Evolutionary conservation across 352 stramenopile species (phyloP).

Genomic region (Pseudoperonospora humuli): DNA sequence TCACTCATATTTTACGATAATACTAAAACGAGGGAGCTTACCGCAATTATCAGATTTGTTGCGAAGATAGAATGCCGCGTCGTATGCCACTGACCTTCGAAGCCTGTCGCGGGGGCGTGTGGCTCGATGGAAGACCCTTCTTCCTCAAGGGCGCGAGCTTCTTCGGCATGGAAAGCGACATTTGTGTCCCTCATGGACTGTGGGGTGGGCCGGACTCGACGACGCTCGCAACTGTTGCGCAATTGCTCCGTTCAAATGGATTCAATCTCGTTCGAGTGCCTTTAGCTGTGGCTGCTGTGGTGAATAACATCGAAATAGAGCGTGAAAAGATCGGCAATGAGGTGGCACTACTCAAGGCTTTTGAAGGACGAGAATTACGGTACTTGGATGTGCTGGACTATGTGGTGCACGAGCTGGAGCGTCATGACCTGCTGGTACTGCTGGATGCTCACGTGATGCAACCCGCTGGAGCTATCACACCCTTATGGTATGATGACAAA

Average conservation of each 20-base stretch:
- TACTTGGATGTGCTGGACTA: conserved; percentile 56
- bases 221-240: conserved; percentile 29
- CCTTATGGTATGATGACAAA: conserved; percentile 36
- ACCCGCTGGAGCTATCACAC: conserved; percentile 24
- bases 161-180: conserved; percentile 61
- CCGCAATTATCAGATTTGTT: conserved; percentile 15
- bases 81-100: conserved; percentile 21
- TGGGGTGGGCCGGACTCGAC: conserved; percentile 51
- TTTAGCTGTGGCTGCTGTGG: conserved; percentile 36
- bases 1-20: background rate
- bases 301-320: conserved; percentile 28
- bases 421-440: conserved; percentile 33
- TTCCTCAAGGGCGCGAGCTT: conserved; percentile 48
- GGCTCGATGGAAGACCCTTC: conserved; percentile 29
- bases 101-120: conserved; percentile 26
- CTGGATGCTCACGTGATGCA: conserved; percentile 46
- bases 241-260: conserved; percentile 25
- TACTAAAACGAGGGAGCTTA: background rate
- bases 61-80: background rate
- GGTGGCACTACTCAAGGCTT: conserved; percentile 15
- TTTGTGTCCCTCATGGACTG: conserved; percentile 47
- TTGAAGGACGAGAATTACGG: conserved; percentile 22
- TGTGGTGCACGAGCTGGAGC: conserved; percentile 23
- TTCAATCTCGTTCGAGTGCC: conserved; percentile 54
- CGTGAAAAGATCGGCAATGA: conserved; percentile 43